Base-by-base conservation (phyloP, 306 rosid species). In the Castanea crenata region DNA sequence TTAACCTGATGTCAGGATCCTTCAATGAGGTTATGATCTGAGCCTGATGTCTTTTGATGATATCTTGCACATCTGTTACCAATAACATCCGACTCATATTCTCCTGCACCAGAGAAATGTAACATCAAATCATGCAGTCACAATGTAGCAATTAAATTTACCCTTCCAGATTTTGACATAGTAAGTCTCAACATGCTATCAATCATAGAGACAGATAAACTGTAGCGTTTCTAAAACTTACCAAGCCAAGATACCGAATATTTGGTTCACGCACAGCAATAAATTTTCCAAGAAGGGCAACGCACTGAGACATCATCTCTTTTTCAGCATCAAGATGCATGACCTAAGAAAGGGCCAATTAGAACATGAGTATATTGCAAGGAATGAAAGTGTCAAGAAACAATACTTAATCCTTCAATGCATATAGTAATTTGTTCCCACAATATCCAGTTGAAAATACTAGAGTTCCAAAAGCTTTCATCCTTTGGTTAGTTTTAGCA, bases 311-410 rank as follows among this genome's bases (percentile, higher is more conserved):
- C 99, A 96, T 93, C 99, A 96, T 96, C 92, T 93, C 99, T 80
- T 96, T 93, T 76, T 93, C 99, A 88, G 99, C 99, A 93, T 96
- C 99, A 68, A 96, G 99, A 88, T 96, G 98, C 99, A 96, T 96
- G 80, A 96, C 99, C 99, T 96, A 88, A 79, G 80, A 84, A 46
- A 67, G 70, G 80, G 71, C 55, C 55, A 79, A 81, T 85, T 34
- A 49, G 73, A 84, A 74, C 25, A 74, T 55, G 46, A 41, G 16
- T 2, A 49, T 3, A 5, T 49, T 49, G 54, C 54, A 10, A 49
- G 54, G 54, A 11, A 12, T 49, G 10, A 16, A 31, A 5, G 23
- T 64, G 32, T 64, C 70, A 64, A 64, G 70, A 64, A 64, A 64
- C 10, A 14, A 15, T 16, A 20, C 65, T 59, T 5, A 31, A 62